Percentiles rank a stretch among this genome's conserved stretches.
Conservation (phyloP, 2,329 filamentous ascomycete species). For the Coniochaeta sp. region DNA sequence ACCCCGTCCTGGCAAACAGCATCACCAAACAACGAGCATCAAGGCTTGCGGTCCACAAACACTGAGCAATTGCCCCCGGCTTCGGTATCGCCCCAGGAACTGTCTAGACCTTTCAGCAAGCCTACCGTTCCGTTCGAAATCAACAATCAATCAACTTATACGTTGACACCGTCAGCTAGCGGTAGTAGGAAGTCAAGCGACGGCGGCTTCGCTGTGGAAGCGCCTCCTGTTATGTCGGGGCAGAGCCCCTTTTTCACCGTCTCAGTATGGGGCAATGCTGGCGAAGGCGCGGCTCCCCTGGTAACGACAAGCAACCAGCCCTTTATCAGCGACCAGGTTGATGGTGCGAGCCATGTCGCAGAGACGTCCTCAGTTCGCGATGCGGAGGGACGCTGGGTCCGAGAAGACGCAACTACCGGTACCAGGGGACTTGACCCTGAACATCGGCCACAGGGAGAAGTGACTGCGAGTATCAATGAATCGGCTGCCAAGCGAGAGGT, state of each 20-base stretch:
- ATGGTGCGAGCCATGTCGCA: conserved; percentile 2
- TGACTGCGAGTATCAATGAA: conserved; percentile 40
- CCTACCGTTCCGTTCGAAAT: conserved; percentile 20
- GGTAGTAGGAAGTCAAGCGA: conserved; percentile 43
- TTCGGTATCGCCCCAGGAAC: conserved; percentile 33
- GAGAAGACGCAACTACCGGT: conserved; percentile 29
- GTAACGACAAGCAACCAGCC: conserved; percentile 4
- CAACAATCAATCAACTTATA: conserved; percentile 22
- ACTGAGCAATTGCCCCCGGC: conserved; percentile 16
- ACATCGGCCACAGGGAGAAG: conserved; percentile 33
- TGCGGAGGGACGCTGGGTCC: conserved; percentile 32
- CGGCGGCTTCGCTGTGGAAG: conserved; percentile 32
- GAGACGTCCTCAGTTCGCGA: conserved; percentile 25
- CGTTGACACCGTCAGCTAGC: conserved; percentile 43
- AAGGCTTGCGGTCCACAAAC: conserved; percentile 15
- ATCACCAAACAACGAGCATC: conserved; percentile 30
- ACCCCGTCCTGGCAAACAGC: conserved; percentile 40
- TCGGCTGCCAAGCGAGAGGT: conserved; percentile 30
- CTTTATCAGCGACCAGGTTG: background rate
- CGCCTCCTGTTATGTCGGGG: conserved; percentile 30
- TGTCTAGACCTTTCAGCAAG: conserved; percentile 29
- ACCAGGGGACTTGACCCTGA: conserved; percentile 40
- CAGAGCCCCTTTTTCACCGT: conserved; percentile 50
- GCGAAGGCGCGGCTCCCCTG: conserved; percentile 12
- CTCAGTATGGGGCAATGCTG: conserved; percentile 45